Evolutionary conservation across 176 grass and related monocot genomes (phyloP).

Genomic region (Eragrostis curvula): DNA sequence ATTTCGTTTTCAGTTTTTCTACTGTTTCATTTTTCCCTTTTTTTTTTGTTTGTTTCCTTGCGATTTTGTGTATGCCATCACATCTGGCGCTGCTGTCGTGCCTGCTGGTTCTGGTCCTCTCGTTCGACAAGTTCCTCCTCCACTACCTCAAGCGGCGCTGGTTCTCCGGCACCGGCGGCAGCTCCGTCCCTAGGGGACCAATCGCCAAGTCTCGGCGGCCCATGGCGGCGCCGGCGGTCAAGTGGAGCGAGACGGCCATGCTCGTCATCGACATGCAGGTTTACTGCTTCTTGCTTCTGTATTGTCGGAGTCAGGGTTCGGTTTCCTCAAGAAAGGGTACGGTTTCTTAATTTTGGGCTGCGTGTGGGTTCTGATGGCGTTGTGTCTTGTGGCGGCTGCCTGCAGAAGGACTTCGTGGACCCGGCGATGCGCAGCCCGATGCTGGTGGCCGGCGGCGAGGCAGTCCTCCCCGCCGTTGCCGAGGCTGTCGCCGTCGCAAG

Average conservation of each 20-base stretch:
- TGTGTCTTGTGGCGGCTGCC: not conserved
- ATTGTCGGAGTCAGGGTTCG: not conserved
- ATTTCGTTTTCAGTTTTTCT: slow-evolving; percentile 15
- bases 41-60: not conserved
- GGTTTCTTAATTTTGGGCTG: not conserved
- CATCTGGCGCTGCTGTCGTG: slow-evolving; percentile 51
- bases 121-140: slow-evolving; percentile 53
- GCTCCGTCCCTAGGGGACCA: not conserved
- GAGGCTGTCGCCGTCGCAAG: slow-evolving; percentile 58
- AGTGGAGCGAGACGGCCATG: slow-evolving; percentile 70
- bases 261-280: slow-evolving; percentile 91
- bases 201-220: not conserved
- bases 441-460: slow-evolving; percentile 53
- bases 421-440: slow-evolving; percentile 60
- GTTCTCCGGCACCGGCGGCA: slow-evolving; percentile 18
- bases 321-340: not conserved
- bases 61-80: slow-evolving; percentile 57
- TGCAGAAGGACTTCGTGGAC: slow-evolving; percentile 72
- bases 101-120: slow-evolving; percentile 51
- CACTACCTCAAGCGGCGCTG: slow-evolving; percentile 53
- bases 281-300: not conserved
- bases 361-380: not conserved
- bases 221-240: slow-evolving; percentile 33
- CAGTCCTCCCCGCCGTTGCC: slow-evolving; percentile 46
- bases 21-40: not conserved